Percentiles rank a stretch among this genome's conserved stretches.
phyloP scores from a whole-genome alignment of 495 filamentous ascomycete species.

The Daldinia decipiens region DNA sequence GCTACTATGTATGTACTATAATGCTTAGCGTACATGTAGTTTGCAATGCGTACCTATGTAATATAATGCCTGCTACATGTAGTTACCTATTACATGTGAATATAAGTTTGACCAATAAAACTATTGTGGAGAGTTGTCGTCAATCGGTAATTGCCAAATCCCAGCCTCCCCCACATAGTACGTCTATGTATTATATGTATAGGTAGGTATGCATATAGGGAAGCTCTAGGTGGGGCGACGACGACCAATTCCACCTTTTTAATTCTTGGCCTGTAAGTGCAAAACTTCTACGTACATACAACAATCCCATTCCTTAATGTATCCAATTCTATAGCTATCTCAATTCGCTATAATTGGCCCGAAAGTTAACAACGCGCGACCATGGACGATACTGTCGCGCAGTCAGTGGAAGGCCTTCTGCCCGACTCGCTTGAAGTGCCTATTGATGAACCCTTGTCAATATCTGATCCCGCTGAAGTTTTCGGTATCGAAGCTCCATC shows the following conservation, averaged over 20 bases:
- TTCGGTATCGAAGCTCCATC: constrained; percentile 28
- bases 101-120: background rate
- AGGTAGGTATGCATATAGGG: constrained; percentile 13
- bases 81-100: background rate
- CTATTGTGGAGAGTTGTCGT: background rate
- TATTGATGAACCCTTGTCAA: constrained; percentile 20
- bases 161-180: constrained; percentile 26
- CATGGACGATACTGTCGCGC: constrained; percentile 30
- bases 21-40: background rate
- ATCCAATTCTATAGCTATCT: background rate
- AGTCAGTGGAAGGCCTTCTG: constrained; percentile 24
- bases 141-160: constrained; percentile 21
- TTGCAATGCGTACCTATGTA: too few species aligned
- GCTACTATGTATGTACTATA: too few species aligned
- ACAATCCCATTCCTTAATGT: constrained; percentile 10
- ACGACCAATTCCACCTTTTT: constrained; percentile 2
- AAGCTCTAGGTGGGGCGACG: constrained; percentile 29
- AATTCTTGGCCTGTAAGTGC: constrained; percentile 27
- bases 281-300: constrained; percentile 27
- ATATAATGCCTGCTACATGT: background rate
- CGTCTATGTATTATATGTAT: constrained; percentile 3
- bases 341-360: constrained; percentile 1
- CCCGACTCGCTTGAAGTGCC: constrained; percentile 14
- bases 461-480: constrained; percentile 16
- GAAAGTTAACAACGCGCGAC: constrained; percentile 5